These are phyloP conservation scores for Stygiomarasmius scandens DNA, from an alignment of 1,284 basidiomycete species.

Conservation along the genomic window DNA sequence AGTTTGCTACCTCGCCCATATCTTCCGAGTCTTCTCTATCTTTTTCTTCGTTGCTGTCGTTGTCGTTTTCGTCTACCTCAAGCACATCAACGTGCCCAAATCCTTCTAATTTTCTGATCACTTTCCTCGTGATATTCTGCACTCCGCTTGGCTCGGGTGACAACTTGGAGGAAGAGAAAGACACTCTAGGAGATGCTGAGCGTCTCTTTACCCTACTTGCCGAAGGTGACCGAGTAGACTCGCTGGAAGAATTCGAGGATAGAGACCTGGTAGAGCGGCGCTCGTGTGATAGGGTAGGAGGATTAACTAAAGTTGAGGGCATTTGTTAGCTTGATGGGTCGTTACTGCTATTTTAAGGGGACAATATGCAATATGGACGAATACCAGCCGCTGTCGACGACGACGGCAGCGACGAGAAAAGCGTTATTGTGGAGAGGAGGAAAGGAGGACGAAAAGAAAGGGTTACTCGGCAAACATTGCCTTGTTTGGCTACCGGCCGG, in stretches of 20 bases:
- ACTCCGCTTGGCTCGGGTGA: constrained; percentile 39
- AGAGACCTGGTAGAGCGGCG: constrained; percentile 4
- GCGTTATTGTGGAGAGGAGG: background rate
- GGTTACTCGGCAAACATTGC: background rate
- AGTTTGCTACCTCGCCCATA: constrained; percentile 23
- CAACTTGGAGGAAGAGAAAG: constrained; percentile 34
- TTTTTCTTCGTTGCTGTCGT: constrained; percentile 21
- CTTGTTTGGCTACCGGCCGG: background rate
- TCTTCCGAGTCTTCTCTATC: constrained; percentile 23
- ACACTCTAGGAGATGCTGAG: constrained; percentile 39
- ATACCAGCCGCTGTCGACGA: background rate
- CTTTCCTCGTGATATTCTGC: constrained; percentile 47
- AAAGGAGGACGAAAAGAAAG: background rate
- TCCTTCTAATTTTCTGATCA: constrained; percentile 45
- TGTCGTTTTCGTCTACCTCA: constrained; percentile 26
- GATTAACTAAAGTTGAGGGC: background rate
- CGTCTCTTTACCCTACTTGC: constrained; percentile 15
- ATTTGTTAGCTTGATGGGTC: background rate
- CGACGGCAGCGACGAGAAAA: background rate
- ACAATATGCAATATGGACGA: background rate
- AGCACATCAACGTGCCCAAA: constrained; percentile 38
- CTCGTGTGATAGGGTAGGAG: background rate
- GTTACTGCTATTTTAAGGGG: background rate
- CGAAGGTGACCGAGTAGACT: background rate
- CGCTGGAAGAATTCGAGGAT: background rate